A percentile compares a stretch with the other conserved stretches of the same genome.
These are phyloP conservation scores for Penicillium rolfsii DNA, from an alignment of 2,329 filamentous ascomycete genomes.

Conservation along the genomic window DNA sequence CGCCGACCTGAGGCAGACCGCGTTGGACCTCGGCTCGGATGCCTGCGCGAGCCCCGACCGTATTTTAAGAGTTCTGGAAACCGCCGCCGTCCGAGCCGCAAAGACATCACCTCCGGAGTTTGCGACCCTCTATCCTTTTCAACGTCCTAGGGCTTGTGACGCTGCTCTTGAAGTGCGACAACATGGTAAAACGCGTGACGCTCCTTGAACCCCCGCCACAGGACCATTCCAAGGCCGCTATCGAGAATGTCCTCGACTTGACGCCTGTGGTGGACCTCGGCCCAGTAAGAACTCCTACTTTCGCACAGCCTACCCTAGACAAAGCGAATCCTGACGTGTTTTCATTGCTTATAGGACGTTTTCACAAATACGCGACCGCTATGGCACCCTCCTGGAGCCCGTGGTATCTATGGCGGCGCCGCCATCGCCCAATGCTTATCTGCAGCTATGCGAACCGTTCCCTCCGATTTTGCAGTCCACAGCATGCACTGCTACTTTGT, in stretches of 20 bases:
- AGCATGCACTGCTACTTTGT: slow-evolving; percentile 99
- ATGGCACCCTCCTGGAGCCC: slow-evolving; percentile 89
- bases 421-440: slow-evolving; percentile 91
- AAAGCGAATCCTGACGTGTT: slow-evolving; percentile 2
- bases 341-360: slow-evolving; percentile 64
- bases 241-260: slow-evolving; percentile 87
- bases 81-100: slow-evolving; percentile 15
- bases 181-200: slow-evolving; percentile 52
- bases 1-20: not conserved
- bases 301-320: slow-evolving; percentile 1
- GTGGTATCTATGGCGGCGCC: slow-evolving; percentile 90
- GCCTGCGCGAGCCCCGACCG: slow-evolving; percentile 2
- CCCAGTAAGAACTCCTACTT: slow-evolving; percentile 58
- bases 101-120: not conserved
- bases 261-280: slow-evolving; percentile 66
- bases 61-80: slow-evolving; percentile 15
- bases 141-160: not conserved
- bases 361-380: slow-evolving; percentile 92
- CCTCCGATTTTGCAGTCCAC: slow-evolving; percentile 77
- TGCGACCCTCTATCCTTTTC: not conserved
- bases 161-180: slow-evolving; percentile 1
- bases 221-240: slow-evolving; percentile 72
- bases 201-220: slow-evolving; percentile 75
- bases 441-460: slow-evolving; percentile 86
- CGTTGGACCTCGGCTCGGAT: slow-evolving; percentile 24